phyloP scores from a whole-genome alignment of 179 eudicot genomes.

The Amaranthus tricolor region DNA sequence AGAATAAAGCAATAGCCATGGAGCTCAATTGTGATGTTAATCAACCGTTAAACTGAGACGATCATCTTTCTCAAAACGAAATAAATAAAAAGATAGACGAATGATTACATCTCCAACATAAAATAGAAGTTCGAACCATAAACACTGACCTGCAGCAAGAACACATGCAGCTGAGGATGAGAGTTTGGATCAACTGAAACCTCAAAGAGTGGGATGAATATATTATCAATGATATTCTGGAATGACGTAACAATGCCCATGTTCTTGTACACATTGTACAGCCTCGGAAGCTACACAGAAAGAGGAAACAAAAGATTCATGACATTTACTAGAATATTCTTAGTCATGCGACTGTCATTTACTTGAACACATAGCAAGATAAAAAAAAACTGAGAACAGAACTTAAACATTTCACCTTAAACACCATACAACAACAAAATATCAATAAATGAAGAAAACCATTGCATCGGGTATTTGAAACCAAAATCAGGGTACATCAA shows the following conservation, averaged over 20 bases:
- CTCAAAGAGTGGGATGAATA: conserved; percentile 79
- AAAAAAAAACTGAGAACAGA: background rate
- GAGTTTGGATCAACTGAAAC: conserved; percentile 73
- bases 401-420: too few relatives aligned
- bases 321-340: conserved; percentile 13
- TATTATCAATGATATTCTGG: conserved; percentile 71
- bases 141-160: conserved; percentile 63
- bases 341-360: background rate
- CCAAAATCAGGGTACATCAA: too few relatives aligned
- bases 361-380: background rate
- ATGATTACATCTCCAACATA: background rate
- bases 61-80: background rate
- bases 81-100: background rate
- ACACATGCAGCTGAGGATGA: conserved; percentile 77
- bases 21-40: background rate
- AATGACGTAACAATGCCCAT: conserved; percentile 82
- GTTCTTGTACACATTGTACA: conserved; percentile 71
- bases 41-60: background rate
- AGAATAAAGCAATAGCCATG: background rate
- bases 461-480: too few relatives aligned
- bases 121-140: background rate
- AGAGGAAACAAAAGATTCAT: background rate
- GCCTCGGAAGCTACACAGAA: conserved; percentile 59
- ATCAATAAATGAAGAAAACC: too few relatives aligned
- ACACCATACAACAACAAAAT: too few relatives aligned